Base-by-base conservation (phyloP, 2,329 filamentous ascomycete species). In the Elsinoe perseae region DNA sequence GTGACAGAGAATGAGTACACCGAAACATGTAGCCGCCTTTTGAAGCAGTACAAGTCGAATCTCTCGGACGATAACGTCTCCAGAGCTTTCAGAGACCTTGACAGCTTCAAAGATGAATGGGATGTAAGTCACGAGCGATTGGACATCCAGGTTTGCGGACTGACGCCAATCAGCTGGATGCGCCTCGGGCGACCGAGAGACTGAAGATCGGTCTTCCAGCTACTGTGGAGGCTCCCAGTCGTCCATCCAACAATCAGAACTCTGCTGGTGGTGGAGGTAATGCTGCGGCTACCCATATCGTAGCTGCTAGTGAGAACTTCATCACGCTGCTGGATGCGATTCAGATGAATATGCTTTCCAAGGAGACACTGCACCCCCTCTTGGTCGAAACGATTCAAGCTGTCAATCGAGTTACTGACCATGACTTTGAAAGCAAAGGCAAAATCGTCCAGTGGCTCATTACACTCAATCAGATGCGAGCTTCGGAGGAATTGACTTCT, bases 391-490 rank as follows among this genome's bases (percentile, higher is more conserved):
- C 96, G 16, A 98, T 98, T 60, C 92, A 96, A 67, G 91, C 89
- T 2, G 92, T 96, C 61, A 97, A 97, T 73, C 93, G 95, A 67
- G 93, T 98, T 61, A 96, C 92, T 2, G 90, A 95, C 69, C 82
- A 85, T 60, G 92, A 97, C 65, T 98, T 98, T 69, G 91, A 97
- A 63, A 91, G 86, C 68, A 85, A 95, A 63, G 90, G 88, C 64
- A 97, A 97, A 79, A 97, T 98, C 64, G 90, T 98, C 57, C 91
- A 96, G 70, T 98, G 93, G 93, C 79, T 98, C 62, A 98, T 98
- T 65, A 87, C 89, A 5, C 77, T 98, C 61, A 98, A 98, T 69
- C 91, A 96, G 73, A 97, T 98, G 93, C 89, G 89, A 67, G 93
- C 91, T 7, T 90, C 89, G 1, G 91, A 97, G 66, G 90, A 95